phyloP scores from a whole-genome alignment of 257 asterid genomes.

The Fraxinus excelsior region DNA sequence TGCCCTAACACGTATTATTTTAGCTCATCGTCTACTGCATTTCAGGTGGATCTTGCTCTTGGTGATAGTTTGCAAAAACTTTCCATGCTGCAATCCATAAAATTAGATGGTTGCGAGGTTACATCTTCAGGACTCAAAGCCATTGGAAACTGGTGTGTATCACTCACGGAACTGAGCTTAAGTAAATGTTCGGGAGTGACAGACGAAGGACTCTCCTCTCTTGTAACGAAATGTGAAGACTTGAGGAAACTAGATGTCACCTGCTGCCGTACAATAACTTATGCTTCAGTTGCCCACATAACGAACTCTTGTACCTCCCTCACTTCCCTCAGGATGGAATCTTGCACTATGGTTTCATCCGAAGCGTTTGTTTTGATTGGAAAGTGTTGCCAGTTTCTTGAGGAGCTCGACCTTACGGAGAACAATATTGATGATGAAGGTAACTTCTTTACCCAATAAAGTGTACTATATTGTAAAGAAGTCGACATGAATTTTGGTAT shows the following conservation, averaged over 20 bases:
- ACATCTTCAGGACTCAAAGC: slow-evolving; percentile 80
- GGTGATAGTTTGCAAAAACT: slow-evolving; percentile 76
- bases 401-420: slow-evolving; percentile 90
- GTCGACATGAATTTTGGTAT: neutral
- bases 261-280: slow-evolving; percentile 80
- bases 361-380: slow-evolving; percentile 80
- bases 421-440: slow-evolving; percentile 88
- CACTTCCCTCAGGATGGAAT: slow-evolving; percentile 83
- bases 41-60: slow-evolving; percentile 80
- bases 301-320: slow-evolving; percentile 71
- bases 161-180: slow-evolving; percentile 73
- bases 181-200: slow-evolving; percentile 84
- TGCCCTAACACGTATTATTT: neutral
- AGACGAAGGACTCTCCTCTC: slow-evolving; percentile 77
- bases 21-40: slow-evolving; percentile 20
- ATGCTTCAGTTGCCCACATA: slow-evolving; percentile 58
- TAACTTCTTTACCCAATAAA: slow-evolving; percentile 28
- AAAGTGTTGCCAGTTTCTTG: slow-evolving; percentile 65
- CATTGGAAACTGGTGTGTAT: slow-evolving; percentile 67
- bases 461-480: neutral
- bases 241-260: slow-evolving; percentile 79
- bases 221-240: slow-evolving; percentile 64
- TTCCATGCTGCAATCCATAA: slow-evolving; percentile 62
- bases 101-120: slow-evolving; percentile 82
- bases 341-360: slow-evolving; percentile 56